These are phyloP conservation scores for Cercospora sp. DNA, from an alignment of 2,329 filamentous ascomycete genomes.

Conservation along the genomic window DNA sequence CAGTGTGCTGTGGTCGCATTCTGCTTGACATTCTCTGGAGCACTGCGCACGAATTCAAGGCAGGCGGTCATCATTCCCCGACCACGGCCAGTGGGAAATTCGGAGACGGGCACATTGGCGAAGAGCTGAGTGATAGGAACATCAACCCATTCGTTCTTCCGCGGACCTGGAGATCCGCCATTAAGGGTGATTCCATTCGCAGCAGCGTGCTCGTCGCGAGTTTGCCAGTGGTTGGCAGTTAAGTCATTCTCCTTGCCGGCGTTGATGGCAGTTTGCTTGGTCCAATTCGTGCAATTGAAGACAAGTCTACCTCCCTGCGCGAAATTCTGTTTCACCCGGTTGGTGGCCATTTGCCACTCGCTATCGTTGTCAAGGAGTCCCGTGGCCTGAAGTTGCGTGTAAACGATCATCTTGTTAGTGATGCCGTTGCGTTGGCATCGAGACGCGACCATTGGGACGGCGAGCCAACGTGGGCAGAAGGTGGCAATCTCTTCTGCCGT, in stretches of 20 bases:
- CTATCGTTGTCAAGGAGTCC: background rate
- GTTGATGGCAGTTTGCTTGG: background rate
- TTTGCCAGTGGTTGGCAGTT: background rate
- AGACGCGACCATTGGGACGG: background rate
- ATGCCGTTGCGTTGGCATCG: background rate
- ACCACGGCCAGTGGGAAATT: background rate
- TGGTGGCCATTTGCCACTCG: background rate
- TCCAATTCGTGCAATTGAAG: background rate
- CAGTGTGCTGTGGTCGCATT: background rate
- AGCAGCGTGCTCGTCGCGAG: background rate
- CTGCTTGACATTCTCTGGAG: background rate
- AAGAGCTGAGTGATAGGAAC: background rate
- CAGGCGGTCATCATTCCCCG: background rate
- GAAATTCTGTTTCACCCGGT: background rate
- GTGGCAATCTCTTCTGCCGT: background rate
- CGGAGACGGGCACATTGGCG: background rate
- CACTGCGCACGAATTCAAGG: background rate
- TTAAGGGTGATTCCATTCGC: background rate
- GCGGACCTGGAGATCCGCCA: background rate
- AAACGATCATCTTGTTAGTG: background rate
- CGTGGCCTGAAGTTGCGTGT: background rate
- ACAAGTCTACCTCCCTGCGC: background rate
- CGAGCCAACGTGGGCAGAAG: background rate
- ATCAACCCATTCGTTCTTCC: background rate
- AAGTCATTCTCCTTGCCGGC: background rate